These are phyloP conservation scores for Bryoglossum gracile DNA, from an alignment of 495 filamentous ascomycete species.

Conservation along the genomic window DNA sequence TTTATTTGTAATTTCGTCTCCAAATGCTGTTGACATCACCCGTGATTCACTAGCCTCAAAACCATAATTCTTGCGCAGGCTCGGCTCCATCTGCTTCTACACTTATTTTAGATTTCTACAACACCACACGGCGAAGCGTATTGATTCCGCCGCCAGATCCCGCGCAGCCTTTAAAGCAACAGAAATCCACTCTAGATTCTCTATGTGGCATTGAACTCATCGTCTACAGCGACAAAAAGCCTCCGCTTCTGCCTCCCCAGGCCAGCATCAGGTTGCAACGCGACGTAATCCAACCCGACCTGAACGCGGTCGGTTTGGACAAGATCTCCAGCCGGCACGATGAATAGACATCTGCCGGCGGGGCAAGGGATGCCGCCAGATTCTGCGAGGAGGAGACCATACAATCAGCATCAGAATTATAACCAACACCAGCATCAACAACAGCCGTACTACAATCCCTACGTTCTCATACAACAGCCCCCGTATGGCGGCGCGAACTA, in stretches of 20 bases:
- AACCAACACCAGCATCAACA: slow-evolving; percentile 18
- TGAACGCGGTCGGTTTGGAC: slow-evolving; percentile 21
- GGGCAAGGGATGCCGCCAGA: slow-evolving; percentile 47
- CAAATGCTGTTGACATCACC: too few species aligned
- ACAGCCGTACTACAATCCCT: slow-evolving; percentile 28
- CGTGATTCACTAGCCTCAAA: too few species aligned
- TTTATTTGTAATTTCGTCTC: too few species aligned
- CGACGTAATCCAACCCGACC: slow-evolving; percentile 6
- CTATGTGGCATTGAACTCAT: slow-evolving; percentile 9
- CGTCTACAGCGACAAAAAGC: background rate
- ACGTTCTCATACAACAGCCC: slow-evolving; percentile 34
- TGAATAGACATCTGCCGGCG: slow-evolving; percentile 59
- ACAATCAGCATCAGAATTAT: slow-evolving; percentile 23
- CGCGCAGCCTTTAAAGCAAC: too few species aligned
- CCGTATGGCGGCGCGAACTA: slow-evolving; percentile 26
- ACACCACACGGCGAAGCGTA: too few species aligned
- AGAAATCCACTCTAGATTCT: background rate
- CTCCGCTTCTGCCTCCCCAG: too few species aligned
- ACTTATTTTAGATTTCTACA: too few species aligned
- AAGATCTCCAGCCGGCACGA: slow-evolving; percentile 49
- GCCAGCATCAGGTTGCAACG: too few species aligned
- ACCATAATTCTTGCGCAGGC: too few species aligned
- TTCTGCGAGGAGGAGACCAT: slow-evolving; percentile 37
- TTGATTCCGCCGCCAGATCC: too few species aligned
- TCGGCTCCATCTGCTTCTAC: too few species aligned